Percentiles rank a stretch among this genome's conserved stretches.
These are phyloP conservation scores for Crotalaria pallida DNA, from an alignment of 306 rosid genomes.

Conservation along the genomic window DNA sequence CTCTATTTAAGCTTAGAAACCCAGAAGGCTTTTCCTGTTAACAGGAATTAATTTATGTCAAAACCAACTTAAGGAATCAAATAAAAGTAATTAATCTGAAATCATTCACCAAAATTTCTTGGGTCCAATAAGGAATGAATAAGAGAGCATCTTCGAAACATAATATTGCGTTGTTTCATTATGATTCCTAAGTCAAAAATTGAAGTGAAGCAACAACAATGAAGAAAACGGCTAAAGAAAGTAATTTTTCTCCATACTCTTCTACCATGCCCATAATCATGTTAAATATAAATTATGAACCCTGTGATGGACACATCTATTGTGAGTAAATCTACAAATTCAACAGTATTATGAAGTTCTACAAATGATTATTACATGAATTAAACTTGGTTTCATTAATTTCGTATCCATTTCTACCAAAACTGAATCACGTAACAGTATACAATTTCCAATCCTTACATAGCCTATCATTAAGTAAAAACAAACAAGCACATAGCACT, in stretches of 20 bases:
- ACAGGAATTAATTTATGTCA: slow-evolving; percentile 23
- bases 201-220: not conserved
- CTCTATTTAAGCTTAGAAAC: slow-evolving; percentile 86
- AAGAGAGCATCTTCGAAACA: not conserved
- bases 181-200: not conserved
- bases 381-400: not conserved
- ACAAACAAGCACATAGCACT: not conserved
- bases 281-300: not conserved
- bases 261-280: not conserved
- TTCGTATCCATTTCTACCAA: slow-evolving; percentile 9
- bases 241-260: not conserved
- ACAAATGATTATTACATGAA: not conserved
- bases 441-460: not conserved
- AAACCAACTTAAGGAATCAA: slow-evolving; percentile 15
- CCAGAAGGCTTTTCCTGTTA: slow-evolving; percentile 74
- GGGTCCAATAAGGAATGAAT: not conserved
- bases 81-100: not conserved
- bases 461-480: not conserved
- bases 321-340: slow-evolving; percentile 1
- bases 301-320: not conserved
- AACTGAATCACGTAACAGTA: not conserved
- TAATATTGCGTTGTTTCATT: not conserved
- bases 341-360: not conserved
- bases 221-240: not conserved
- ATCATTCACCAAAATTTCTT: slow-evolving; percentile 14